Conservation (phyloP, 441 rosid species). For the Biscutella laevigata region DNA sequence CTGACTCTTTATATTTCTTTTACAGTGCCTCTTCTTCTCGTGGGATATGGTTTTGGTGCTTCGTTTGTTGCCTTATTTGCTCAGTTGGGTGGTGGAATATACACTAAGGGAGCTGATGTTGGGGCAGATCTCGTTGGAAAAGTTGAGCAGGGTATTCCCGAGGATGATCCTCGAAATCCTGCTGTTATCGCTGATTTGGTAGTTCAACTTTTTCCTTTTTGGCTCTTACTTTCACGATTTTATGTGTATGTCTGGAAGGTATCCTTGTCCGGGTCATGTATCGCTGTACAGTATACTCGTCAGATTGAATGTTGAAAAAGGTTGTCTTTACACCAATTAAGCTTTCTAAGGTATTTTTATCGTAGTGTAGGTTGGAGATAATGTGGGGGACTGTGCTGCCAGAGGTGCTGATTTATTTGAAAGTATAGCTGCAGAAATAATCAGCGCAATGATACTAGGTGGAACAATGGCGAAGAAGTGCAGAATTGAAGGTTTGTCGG, state of each 20-base stretch:
- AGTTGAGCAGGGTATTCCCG: constrained; percentile 99
- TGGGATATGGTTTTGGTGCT: constrained; percentile 99
- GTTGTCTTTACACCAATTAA: not conserved
- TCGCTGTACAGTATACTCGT: not conserved
- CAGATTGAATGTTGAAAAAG: not conserved
- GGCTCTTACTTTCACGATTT: not conserved
- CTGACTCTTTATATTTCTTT: constrained; percentile 19
- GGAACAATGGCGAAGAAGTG: constrained; percentile 96
- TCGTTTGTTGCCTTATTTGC: constrained; percentile 98
- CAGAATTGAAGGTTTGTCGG: constrained; percentile 73
- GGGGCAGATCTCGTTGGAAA: constrained; percentile 99
- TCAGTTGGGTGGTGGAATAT: constrained; percentile 99
- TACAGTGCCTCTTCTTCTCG: constrained; percentile 95
- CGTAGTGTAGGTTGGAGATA: constrained; percentile 74
- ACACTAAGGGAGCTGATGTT: constrained; percentile 98
- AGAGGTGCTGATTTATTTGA: constrained; percentile 99
- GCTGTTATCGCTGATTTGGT: constrained; percentile 99
- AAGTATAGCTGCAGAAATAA: constrained; percentile 98
- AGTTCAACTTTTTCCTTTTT: constrained; percentile 19
- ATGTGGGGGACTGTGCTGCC: constrained; percentile 99
- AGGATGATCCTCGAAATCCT: constrained; percentile 99
- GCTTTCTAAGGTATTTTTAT: constrained; percentile 19
- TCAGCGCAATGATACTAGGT: constrained; percentile 98
- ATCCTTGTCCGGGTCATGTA: not conserved
- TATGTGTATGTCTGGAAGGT: not conserved